phyloP scores from a whole-genome alignment of 2,329 filamentous ascomycete genomes.

The Xylaria arbuscula region DNA sequence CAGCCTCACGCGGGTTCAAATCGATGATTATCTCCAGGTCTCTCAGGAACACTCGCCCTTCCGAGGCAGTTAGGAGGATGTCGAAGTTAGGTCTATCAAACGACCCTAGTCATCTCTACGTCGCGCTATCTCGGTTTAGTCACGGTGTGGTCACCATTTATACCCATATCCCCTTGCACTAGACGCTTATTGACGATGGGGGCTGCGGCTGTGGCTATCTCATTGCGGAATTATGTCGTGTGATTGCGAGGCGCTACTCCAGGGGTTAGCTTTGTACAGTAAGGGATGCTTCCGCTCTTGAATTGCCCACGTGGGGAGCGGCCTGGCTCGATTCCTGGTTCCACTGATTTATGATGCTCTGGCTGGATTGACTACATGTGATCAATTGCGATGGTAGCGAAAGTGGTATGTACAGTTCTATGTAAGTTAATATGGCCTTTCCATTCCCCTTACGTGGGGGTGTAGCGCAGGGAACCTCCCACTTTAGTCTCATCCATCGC shows the following conservation, averaged over 20 bases:
- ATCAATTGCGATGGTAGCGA: too few species aligned
- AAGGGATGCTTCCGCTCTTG: too few species aligned
- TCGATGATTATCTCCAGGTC: constrained; percentile 22
- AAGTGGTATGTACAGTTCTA: too few species aligned
- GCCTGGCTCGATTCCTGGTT: background rate
- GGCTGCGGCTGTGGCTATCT: too few species aligned
- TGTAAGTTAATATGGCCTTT: background rate
- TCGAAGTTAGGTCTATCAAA: background rate
- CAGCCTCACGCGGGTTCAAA: constrained; percentile 25
- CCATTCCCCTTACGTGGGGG: background rate
- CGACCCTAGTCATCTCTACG: background rate
- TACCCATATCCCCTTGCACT: background rate
- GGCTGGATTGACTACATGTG: background rate
- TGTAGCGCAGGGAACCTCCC: background rate
- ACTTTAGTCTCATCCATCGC: background rate
- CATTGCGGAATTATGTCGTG: background rate
- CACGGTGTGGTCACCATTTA: background rate
- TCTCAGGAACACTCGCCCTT: constrained; percentile 10
- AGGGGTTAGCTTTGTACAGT: background rate
- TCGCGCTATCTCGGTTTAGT: background rate
- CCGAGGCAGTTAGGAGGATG: background rate
- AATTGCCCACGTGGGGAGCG: background rate
- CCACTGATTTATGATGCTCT: background rate
- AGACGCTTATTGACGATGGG: background rate
- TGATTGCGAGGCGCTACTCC: background rate